Base-by-base conservation (phyloP, 2,329 filamentous ascomycete genomes). In the Aspergillus sp. region DNA sequence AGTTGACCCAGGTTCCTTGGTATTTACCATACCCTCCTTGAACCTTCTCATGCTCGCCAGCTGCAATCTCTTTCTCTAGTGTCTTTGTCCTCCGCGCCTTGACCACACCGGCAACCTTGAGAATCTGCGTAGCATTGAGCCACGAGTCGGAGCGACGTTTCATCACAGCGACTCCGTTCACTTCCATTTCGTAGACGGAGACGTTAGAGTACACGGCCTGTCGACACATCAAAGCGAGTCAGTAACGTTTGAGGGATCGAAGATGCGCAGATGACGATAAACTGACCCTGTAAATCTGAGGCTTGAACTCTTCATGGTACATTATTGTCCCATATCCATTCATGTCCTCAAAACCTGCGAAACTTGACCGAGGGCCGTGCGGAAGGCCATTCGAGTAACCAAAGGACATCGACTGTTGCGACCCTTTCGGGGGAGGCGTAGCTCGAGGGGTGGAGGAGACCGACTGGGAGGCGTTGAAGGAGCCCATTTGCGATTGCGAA, bases 1-100 rank as follows among this genome's bases (percentile, higher is more conserved):
- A 98, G 71, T 90, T 91, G 72, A 99, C 96, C 95, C 95, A 99
- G 2, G 95, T 99, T 58, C 95, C 95, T 80, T 99, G 95, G 72
- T 99, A 99, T 81, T 98, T 98, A 66, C 95, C 95, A 72, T 99
- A 99, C 5, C 95, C 95, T 36, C 95, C 95, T 75, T 99, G 95
- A 2, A 99, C 94, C 78, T 99, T 99, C 76, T 99, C 95, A 76
- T 99, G 94, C 73, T 96, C 91, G 71, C 95, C 95, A 0, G 90
- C 95, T 65, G 96, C 87, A 61, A 99, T 96, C 77, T 99, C 95
- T 78, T 98, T 98, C 75, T 99, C 95, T 54, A 99, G 83, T 7
- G 98, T 96, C 77, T 98, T 98, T 60, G 95, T 98, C 68, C 95
- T 90, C 79, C 96, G 96, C 62, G 94, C 95, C 80, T 99, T 99